These are phyloP conservation scores for Trichocladium antarcticum DNA, from an alignment of 495 filamentous ascomycete species.

Conservation along the genomic window DNA sequence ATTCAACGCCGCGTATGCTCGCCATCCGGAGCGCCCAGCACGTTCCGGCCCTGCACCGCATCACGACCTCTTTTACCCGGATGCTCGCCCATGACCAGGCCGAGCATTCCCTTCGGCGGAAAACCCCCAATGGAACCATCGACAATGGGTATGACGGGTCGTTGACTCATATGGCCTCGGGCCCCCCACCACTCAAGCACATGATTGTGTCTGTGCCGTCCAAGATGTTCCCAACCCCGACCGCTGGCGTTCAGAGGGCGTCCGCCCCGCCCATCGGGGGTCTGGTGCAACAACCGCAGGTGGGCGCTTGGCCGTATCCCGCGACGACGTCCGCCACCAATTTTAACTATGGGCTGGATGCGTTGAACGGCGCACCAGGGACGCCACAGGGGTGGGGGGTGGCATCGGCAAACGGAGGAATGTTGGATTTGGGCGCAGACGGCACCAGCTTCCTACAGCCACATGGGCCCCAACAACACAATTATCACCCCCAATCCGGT, in stretches of 20 bases:
- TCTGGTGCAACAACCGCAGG: constrained; percentile 8
- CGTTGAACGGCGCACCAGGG: constrained; percentile 3
- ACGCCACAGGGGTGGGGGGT: constrained; percentile 18
- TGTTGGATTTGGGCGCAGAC: constrained; percentile 10
- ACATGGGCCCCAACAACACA: constrained; percentile 25
- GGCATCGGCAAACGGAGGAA: constrained; percentile 4
- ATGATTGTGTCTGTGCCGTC: constrained; percentile 56
- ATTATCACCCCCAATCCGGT: constrained; percentile 36
- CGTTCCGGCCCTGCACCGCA: constrained; percentile 23
- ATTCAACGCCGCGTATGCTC: constrained; percentile 26
- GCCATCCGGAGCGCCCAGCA: constrained; percentile 34
- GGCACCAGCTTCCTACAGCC: constrained; percentile 17
- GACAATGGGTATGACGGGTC: constrained; percentile 91
- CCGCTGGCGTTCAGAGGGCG: constrained; percentile 16
- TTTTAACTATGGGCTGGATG: constrained; percentile 9
- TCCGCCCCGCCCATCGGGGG: constrained; percentile 3
- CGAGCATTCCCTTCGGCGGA: constrained; percentile 80
- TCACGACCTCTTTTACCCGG: constrained; percentile 24
- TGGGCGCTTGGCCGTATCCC: constrained; percentile 17
- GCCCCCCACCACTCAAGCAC: constrained; percentile 75
- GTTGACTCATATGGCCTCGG: constrained; percentile 58
- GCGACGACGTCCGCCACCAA: constrained; percentile 2
- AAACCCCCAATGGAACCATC: constrained; percentile 88
- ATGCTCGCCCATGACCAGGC: constrained; percentile 29
- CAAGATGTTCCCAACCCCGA: constrained; percentile 31